phyloP scores from a whole-genome alignment of 352 stramenopile genomes.

The Phytophthora fragariae region DNA sequence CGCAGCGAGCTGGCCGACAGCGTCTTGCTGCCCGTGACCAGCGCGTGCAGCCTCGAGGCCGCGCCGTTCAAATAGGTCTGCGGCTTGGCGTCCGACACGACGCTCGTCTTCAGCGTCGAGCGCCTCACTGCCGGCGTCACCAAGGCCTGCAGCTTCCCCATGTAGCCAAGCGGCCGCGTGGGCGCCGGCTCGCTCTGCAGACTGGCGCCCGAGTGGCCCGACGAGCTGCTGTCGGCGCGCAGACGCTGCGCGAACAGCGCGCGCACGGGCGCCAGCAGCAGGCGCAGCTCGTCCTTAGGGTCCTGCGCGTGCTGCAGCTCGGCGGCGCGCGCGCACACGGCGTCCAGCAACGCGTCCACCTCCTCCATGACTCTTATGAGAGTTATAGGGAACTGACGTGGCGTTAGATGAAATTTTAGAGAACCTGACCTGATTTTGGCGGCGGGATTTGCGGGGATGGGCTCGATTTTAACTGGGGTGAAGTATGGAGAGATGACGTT shows the following conservation, averaged over 20 bases:
- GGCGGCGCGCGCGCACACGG: constrained; percentile 52
- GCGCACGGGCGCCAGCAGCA: constrained; percentile 65
- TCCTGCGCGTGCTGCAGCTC: constrained; percentile 48
- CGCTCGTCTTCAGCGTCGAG: constrained; percentile 24
- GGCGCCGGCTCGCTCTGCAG: neutral
- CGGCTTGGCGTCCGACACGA: constrained; percentile 17
- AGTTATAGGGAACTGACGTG: constrained; percentile 1
- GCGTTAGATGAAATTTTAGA: constrained; percentile 2
- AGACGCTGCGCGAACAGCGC: constrained; percentile 43
- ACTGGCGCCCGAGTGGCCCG: constrained; percentile 3
- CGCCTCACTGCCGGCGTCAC: constrained; percentile 25
- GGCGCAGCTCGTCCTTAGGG: constrained; percentile 46
- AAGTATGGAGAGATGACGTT: neutral
- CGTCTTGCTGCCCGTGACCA: constrained; percentile 43
- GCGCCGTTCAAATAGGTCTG: constrained; percentile 50
- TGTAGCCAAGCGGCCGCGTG: constrained; percentile 29
- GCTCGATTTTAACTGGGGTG: neutral
- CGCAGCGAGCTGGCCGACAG: constrained; percentile 21
- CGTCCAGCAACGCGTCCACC: constrained; percentile 67
- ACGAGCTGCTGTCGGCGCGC: constrained; percentile 24
- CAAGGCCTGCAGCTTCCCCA: constrained; percentile 50
- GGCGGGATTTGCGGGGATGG: neutral
- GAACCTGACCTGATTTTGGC: neutral
- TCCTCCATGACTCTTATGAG: constrained; percentile 46
- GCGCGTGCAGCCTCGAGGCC: constrained; percentile 43